These are phyloP conservation scores for Noccaea caerulescens DNA, from an alignment of 345 rosid genomes.

Conservation along the genomic window DNA sequence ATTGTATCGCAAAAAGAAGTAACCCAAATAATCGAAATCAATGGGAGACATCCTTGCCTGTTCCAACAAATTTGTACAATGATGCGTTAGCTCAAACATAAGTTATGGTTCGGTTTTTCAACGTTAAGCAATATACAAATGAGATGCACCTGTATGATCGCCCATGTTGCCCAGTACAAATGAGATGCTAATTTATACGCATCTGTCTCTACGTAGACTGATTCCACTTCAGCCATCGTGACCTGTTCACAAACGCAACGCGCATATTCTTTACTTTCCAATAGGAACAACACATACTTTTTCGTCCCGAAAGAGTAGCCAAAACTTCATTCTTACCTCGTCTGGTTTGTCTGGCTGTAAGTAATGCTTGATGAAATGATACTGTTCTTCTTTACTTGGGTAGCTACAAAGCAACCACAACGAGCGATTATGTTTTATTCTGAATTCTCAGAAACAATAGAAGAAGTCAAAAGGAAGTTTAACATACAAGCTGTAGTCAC, in stretches of 20 bases:
- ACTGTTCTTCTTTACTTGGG: conserved; percentile 83
- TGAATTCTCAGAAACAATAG: conserved; percentile 1
- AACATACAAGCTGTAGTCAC: conserved; percentile 84
- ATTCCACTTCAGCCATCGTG: conserved; percentile 61
- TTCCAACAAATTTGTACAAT: conserved; percentile 5
- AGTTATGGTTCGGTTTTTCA: not conserved
- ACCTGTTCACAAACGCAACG: conserved; percentile 50
- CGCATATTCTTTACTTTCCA: not conserved
- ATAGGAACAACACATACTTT: not conserved
- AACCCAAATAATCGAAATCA: conserved; percentile 78
- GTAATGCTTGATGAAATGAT: conserved; percentile 86
- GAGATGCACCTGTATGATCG: conserved; percentile 76
- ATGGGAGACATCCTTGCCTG: conserved; percentile 97
- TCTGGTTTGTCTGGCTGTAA: conserved; percentile 69
- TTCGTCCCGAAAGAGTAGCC: no score
- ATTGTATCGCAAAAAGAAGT: conserved; percentile 82
- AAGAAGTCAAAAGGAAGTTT: conserved; percentile 32
- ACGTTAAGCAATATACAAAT: not conserved
- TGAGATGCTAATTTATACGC: conserved; percentile 80
- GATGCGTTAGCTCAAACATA: not conserved
- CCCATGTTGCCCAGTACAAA: conserved; percentile 94
- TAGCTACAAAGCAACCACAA: conserved; percentile 53
- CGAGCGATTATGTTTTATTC: conserved; percentile 20
- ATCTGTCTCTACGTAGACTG: conserved; percentile 68
- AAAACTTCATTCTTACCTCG: conserved; percentile 49